phyloP scores from a whole-genome alignment of 2,329 filamentous ascomycete genomes.

The Fusarium goolgardi region DNA sequence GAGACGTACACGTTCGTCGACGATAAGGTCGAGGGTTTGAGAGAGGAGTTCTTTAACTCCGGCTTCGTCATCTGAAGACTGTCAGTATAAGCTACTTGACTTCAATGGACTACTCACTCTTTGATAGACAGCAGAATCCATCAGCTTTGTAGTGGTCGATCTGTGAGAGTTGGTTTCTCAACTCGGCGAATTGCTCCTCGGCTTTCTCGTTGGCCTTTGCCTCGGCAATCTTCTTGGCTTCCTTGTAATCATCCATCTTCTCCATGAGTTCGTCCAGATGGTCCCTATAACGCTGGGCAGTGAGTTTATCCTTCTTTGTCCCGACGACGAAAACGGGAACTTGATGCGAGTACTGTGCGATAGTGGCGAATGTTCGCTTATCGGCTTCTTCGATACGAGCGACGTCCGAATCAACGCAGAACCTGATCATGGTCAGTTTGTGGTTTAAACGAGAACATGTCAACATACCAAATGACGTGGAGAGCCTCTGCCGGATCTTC shows the following conservation, averaged over 20 bases:
- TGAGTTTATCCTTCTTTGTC: constrained; percentile 46
- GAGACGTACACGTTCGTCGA: constrained; percentile 49
- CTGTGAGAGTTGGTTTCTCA: constrained; percentile 41
- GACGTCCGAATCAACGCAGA: constrained; percentile 44
- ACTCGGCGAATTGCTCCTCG: constrained; percentile 39
- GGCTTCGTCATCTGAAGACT: constrained; percentile 28
- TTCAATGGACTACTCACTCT: neutral
- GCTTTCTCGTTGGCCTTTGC: constrained; percentile 39
- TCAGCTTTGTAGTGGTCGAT: constrained; percentile 47
- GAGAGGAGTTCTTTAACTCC: constrained; percentile 44
- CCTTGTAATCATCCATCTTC: constrained; percentile 42
- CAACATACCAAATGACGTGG: constrained; percentile 40
- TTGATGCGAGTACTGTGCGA: constrained; percentile 44
- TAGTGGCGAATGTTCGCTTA: constrained; percentile 45
- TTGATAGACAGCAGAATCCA: constrained; percentile 44
- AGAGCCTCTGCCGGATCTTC: constrained; percentile 43
- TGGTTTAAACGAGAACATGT: fast-evolving
- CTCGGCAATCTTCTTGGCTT: constrained; percentile 41
- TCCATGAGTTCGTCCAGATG: constrained; percentile 44
- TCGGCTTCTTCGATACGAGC: constrained; percentile 45
- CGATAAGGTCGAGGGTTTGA: constrained; percentile 45
- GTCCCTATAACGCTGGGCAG: constrained; percentile 34
- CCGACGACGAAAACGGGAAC: constrained; percentile 45
- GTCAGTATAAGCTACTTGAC: neutral
- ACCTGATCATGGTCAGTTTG: constrained; percentile 12